These are phyloP conservation scores for Cercospora berteroae DNA, from an alignment of 2,329 filamentous ascomycete species.

Conservation along the genomic window DNA sequence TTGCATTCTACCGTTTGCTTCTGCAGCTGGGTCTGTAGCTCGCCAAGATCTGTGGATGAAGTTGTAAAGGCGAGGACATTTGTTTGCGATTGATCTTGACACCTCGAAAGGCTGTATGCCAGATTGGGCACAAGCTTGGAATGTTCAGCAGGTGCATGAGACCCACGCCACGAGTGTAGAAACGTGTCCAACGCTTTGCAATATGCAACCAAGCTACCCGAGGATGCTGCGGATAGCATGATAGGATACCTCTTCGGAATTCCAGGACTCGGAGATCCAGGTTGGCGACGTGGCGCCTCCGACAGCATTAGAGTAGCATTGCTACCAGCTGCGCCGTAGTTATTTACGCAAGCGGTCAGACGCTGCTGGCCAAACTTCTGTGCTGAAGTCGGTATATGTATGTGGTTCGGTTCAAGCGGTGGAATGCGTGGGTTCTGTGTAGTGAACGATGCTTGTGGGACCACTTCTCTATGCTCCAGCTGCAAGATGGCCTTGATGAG, in stretches of 20 bases:
- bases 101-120: slow-evolving; percentile 4
- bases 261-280: neutral
- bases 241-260: neutral
- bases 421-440: slow-evolving; percentile 18
- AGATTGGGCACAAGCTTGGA: neutral
- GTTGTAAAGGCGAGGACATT: neutral
- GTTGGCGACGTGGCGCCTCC: neutral
- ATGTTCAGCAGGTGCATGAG: neutral
- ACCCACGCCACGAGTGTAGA: neutral
- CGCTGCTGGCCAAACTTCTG: slow-evolving; percentile 3
- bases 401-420: neutral
- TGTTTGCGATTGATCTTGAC: neutral
- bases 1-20: neutral
- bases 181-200: neutral
- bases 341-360: slow-evolving; percentile 35
- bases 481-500: slow-evolving; percentile 41
- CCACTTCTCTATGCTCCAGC: slow-evolving; percentile 36
- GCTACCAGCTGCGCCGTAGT: slow-evolving; percentile 41
- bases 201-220: neutral
- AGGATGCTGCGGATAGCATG: neutral
- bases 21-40: neutral
- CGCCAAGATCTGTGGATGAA: neutral
- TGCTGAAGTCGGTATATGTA: slow-evolving; percentile 6
- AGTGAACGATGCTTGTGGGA: slow-evolving; percentile 27
- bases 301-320: slow-evolving; percentile 29